Percentiles rank a stretch among this genome's conserved stretches.
phyloP scores from a whole-genome alignment of 2,329 filamentous ascomycete genomes.

The Didymella lethalis region DNA sequence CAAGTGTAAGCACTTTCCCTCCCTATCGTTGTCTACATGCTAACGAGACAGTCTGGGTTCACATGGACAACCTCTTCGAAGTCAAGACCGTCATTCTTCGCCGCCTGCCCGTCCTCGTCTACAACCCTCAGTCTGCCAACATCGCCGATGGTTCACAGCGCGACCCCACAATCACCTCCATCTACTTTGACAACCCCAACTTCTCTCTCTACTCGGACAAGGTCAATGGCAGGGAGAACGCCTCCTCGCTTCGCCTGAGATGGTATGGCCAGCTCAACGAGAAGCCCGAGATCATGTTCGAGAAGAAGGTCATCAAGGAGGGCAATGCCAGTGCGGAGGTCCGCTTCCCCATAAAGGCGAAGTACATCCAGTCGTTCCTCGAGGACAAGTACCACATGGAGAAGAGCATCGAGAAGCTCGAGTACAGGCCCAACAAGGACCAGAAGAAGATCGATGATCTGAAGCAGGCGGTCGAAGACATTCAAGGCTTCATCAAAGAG shows the following conservation, averaged over 20 bases:
- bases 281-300: constrained; percentile 81
- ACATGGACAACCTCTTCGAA: constrained; percentile 92
- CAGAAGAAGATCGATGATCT: constrained; percentile 72
- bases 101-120: constrained; percentile 88
- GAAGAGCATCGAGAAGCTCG: constrained; percentile 85
- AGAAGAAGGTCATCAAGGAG: constrained; percentile 85
- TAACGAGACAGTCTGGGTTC: constrained; percentile 78
- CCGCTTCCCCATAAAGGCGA: constrained; percentile 87
- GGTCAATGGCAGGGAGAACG: constrained; percentile 76
- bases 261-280: constrained; percentile 89
- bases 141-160: constrained; percentile 77
- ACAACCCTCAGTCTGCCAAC: constrained; percentile 86
- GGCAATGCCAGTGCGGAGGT: constrained; percentile 80
- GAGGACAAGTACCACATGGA: constrained; percentile 90
- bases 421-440: constrained; percentile 74
- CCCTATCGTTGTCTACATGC: background rate
- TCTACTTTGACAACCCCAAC: constrained; percentile 90
- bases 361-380: constrained; percentile 88
- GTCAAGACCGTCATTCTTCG: constrained; percentile 96
- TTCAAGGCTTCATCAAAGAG: constrained; percentile 81
- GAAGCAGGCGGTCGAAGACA: constrained; percentile 74
- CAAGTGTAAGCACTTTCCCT: constrained; percentile 70
- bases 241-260: constrained; percentile 82
- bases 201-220: constrained; percentile 90
- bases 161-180: constrained; percentile 90